A percentile compares a stretch with the other conserved stretches of the same genome.
phyloP scores from a whole-genome alignment of 306 rosid species.

The Acacia melanoxylon region DNA sequence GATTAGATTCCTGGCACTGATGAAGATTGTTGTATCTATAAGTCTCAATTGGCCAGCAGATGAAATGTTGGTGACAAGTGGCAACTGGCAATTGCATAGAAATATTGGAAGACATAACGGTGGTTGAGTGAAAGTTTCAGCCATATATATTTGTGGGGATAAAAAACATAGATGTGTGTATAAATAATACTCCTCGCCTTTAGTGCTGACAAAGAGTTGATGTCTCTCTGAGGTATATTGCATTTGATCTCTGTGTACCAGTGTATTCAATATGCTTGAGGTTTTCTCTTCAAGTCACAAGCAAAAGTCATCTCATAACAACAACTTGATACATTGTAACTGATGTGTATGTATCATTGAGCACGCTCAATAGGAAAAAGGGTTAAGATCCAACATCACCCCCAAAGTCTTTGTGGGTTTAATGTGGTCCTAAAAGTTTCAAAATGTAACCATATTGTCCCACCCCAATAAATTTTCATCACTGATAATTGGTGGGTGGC shows the following conservation, averaged over 20 bases:
- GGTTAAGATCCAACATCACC: too few relatives aligned
- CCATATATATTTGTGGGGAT: conserved; percentile 7
- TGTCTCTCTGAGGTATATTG: not conserved
- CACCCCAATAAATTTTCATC: too few relatives aligned
- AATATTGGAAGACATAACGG: not conserved
- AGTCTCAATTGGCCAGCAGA: conserved; percentile 12
- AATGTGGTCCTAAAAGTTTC: too few relatives aligned
- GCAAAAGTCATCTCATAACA: not conserved
- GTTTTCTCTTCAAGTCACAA: not conserved
- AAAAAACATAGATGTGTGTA: not conserved
- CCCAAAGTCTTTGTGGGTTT: too few relatives aligned
- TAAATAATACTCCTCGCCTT: not conserved
- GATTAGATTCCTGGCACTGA: not conserved
- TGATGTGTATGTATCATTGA: too few relatives aligned
- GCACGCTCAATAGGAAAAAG: too few relatives aligned
- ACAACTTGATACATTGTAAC: too few relatives aligned
- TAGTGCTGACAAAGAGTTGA: not conserved
- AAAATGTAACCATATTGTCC: too few relatives aligned
- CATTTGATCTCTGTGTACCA: not conserved
- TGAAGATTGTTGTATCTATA: conserved; percentile 11
- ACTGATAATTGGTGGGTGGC: too few relatives aligned
- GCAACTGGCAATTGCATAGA: conserved; percentile 1
- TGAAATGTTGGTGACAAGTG: not conserved
- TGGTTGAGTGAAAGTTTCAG: conserved; percentile 11
- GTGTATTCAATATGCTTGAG: not conserved